Evolutionary conservation across 495 filamentous ascomycete species (phyloP).

Genomic region (Aspergillus affinis): DNA sequence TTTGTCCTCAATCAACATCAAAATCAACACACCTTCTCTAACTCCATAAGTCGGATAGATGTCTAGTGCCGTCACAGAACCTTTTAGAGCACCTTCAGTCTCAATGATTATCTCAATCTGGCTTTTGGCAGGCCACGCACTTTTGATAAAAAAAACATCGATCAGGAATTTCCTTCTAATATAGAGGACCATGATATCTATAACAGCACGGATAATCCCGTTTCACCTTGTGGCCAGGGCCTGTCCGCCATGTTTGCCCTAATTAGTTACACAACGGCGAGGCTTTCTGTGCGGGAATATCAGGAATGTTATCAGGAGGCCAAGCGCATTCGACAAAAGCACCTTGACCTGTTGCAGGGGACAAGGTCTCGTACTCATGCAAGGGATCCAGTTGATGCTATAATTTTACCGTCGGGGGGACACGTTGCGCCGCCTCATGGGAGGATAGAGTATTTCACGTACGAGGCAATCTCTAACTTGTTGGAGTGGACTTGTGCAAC

Average conservation of each 20-base stretch:
- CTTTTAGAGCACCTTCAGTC: background rate
- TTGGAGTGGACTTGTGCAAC: no score
- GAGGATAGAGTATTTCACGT: no score
- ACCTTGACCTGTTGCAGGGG: no score
- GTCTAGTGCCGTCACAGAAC: background rate
- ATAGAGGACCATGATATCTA: background rate
- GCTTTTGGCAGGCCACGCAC: background rate
- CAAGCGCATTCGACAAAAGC: no score
- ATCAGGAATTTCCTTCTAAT: background rate
- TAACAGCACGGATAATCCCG: background rate
- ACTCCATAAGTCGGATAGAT: background rate
- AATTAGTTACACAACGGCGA: background rate
- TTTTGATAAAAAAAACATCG: background rate
- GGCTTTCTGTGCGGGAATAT: no score
- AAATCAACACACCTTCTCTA: background rate
- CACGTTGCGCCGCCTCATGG: no score
- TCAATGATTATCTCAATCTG: background rate
- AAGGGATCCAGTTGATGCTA: no score
- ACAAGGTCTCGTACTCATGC: no score
- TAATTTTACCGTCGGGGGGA: no score
- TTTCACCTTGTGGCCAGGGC: background rate
- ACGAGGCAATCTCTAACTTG: no score
- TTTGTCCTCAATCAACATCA: conserved; percentile 7
- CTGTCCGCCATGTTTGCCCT: background rate
- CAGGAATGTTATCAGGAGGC: no score